These are phyloP conservation scores for Fremontodendron californicum DNA, from an alignment of 345 rosid genomes.

Conservation along the genomic window DNA sequence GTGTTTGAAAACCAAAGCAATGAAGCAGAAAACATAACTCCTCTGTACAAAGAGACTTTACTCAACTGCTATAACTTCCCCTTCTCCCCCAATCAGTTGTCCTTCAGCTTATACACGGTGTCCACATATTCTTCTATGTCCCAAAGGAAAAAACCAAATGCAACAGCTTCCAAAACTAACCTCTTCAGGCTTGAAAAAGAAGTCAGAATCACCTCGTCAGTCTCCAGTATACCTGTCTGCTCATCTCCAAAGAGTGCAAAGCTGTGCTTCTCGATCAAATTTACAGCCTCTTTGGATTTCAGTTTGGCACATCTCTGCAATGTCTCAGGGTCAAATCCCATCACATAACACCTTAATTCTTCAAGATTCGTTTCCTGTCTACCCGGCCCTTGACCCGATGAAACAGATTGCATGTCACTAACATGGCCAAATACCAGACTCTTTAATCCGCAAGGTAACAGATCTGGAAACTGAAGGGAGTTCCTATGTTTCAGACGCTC, in stretches of 20 bases:
- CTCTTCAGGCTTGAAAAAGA: constrained; percentile 88
- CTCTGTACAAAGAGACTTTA: constrained; percentile 17
- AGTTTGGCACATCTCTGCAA: constrained; percentile 66
- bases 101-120: constrained; percentile 61
- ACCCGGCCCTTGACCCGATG: constrained; percentile 23
- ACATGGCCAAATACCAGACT: constrained; percentile 44
- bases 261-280: constrained; percentile 73
- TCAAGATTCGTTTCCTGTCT: constrained; percentile 23
- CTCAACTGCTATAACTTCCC: not conserved
- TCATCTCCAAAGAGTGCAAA: constrained; percentile 65
- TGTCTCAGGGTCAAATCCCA: constrained; percentile 65
- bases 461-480: constrained; percentile 35
- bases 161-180: constrained; percentile 82
- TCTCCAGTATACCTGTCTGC: constrained; percentile 22
- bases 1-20: not conserved
- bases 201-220: constrained; percentile 53
- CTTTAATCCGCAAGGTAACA: constrained; percentile 24
- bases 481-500: constrained; percentile 25
- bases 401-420: constrained; percentile 9
- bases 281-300: constrained; percentile 59
- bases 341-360: constrained; percentile 55
- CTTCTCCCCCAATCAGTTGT: constrained; percentile 18
- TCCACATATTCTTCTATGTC: constrained; percentile 71
- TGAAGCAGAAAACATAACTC: constrained; percentile 11
- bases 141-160: constrained; percentile 96